Evolutionary conservation across 164 flowering plant species (phyloP).

Genomic region (Vitis amurensis): DNA sequence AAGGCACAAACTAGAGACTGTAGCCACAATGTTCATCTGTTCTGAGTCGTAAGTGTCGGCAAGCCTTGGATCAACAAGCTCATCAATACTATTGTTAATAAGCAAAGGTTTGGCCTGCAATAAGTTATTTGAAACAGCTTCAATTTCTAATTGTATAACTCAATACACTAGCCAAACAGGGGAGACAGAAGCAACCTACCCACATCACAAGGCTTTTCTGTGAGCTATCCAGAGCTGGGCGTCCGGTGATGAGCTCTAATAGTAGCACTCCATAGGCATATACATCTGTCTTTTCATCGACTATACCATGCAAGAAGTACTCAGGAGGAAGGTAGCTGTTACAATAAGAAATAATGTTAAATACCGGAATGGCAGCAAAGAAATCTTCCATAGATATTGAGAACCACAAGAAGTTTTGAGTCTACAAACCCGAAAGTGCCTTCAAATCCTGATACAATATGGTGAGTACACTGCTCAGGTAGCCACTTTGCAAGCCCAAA

Average conservation of each 20-base stretch:
- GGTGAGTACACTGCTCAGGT: conserved; percentile 80
- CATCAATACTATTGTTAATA: conserved; percentile 27
- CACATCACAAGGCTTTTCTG: conserved; percentile 85
- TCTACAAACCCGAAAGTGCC: conserved; percentile 79
- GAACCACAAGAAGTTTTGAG: neutral
- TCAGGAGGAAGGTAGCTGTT: conserved; percentile 95
- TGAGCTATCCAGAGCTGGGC: conserved; percentile 64
- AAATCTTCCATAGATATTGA: neutral
- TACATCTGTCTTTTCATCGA: conserved; percentile 94
- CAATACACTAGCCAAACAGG: neutral
- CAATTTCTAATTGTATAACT: neutral
- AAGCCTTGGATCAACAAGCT: conserved; percentile 72
- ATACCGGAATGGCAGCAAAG: neutral
- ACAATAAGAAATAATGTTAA: conserved; percentile 6
- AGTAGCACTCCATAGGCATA: conserved; percentile 84
- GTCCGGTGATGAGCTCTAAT: conserved; percentile 82
- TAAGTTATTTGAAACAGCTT: neutral
- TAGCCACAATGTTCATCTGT: conserved; percentile 50
- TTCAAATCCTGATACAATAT: conserved; percentile 59
- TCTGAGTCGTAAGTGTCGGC: conserved; percentile 41
- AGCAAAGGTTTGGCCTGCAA: conserved; percentile 79
- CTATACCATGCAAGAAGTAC: conserved; percentile 88
- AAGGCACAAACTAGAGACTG: conserved; percentile 63
- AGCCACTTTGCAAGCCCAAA: conserved; percentile 89
- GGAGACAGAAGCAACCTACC: conserved; percentile 47